Percentiles rank a stretch among this genome's conserved stretches.
phyloP scores from a whole-genome alignment of 345 rosid genomes.

The Carallia pectinifolia region DNA sequence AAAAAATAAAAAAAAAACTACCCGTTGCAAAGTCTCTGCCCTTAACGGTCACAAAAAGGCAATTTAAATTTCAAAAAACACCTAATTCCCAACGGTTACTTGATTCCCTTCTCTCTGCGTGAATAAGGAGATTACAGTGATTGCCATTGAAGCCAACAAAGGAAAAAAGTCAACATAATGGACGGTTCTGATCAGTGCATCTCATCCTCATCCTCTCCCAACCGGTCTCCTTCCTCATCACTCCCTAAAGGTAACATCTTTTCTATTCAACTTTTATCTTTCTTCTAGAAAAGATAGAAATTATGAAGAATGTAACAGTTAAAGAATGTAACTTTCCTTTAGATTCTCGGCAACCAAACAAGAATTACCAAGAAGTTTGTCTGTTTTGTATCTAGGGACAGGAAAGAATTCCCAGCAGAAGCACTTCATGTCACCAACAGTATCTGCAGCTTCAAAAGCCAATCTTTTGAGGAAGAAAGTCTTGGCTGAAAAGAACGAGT shows the following conservation, averaged over 20 bases:
- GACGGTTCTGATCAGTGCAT: slow-evolving; percentile 13
- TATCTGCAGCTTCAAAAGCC: slow-evolving; percentile 35
- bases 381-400: slow-evolving; percentile 6
- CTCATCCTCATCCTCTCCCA: slow-evolving; percentile 11
- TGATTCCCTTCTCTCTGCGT: neutral
- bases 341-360: no score
- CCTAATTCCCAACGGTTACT: slow-evolving; percentile 12
- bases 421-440: slow-evolving; percentile 34
- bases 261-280: no score
- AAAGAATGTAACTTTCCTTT: no score
- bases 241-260: slow-evolving; percentile 16
- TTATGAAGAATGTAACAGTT: no score
- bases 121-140: no score
- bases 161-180: slow-evolving; percentile 9
- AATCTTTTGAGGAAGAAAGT: slow-evolving; percentile 34
- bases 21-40: no score
- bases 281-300: no score
- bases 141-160: no score
- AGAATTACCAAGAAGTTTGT: neutral
- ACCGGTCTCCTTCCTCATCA: slow-evolving; percentile 6
- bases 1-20: no score
- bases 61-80: neutral
- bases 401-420: slow-evolving; percentile 36
- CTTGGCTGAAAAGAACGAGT: slow-evolving; percentile 39
- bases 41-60: neutral